These are phyloP conservation scores for Suillus subluteus DNA, from an alignment of 768 basidiomycete genomes.

Conservation along the genomic window DNA sequence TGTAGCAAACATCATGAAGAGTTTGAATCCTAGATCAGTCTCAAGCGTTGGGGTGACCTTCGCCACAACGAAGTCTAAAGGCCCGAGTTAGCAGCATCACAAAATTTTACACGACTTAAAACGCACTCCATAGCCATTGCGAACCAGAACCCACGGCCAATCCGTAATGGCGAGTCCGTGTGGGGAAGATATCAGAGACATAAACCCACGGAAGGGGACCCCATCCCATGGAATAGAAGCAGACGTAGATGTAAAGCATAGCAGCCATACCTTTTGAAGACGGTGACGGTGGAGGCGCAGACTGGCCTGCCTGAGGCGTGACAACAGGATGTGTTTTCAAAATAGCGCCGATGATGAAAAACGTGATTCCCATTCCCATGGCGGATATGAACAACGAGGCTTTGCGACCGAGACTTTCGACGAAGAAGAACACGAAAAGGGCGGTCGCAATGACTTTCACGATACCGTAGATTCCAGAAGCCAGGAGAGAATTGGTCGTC, in stretches of 20 bases:
- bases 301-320: constrained; percentile 44
- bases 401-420: constrained; percentile 71
- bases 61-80: constrained; percentile 67
- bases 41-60: constrained; percentile 72
- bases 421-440: constrained; percentile 67
- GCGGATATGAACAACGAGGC: constrained; percentile 73
- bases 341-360: constrained; percentile 85
- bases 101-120: neutral
- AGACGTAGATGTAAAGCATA: constrained; percentile 85
- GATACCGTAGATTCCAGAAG: constrained; percentile 71
- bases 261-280: constrained; percentile 81
- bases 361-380: constrained; percentile 76
- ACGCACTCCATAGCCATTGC: constrained; percentile 83
- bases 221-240: constrained; percentile 89
- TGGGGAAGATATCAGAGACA: constrained; percentile 86
- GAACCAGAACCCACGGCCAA: constrained; percentile 73
- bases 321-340: constrained; percentile 70
- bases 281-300: constrained; percentile 47
- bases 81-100: constrained; percentile 1
- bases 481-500: constrained; percentile 62
- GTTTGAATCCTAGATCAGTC: constrained; percentile 66
- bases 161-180: constrained; percentile 81
- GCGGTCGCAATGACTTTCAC: constrained; percentile 70
- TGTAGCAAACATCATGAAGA: constrained; percentile 78
- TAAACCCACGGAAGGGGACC: constrained; percentile 72